A percentile compares a stretch with the other conserved stretches of the same genome.
Evolutionary conservation across 2,329 filamentous ascomycete species (phyloP).

Genomic region (Madurella mycetomatis): DNA sequence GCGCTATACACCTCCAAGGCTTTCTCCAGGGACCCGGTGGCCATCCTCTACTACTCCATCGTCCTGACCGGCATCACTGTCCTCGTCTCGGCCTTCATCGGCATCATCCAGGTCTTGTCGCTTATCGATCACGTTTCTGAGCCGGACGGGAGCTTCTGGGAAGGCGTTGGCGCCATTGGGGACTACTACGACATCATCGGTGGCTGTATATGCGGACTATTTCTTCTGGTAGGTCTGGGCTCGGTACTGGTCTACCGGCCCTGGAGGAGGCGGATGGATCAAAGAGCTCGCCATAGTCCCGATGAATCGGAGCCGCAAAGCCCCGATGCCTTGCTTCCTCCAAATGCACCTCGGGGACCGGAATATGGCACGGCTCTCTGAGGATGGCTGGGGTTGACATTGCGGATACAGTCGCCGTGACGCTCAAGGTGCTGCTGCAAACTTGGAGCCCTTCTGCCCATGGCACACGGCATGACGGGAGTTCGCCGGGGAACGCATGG

Average conservation of each 20-base stretch:
- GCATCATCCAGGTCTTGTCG: constrained; percentile 76
- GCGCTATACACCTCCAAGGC: constrained; percentile 78
- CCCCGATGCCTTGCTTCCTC: constrained; percentile 6
- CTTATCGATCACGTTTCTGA: constrained; percentile 72
- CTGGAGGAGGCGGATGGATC: constrained; percentile 59
- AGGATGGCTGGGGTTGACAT: neutral
- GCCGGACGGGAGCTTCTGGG: constrained; percentile 79
- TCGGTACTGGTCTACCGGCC: constrained; percentile 74
- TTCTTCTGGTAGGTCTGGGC: constrained; percentile 69
- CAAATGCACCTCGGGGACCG: neutral
- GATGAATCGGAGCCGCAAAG: neutral
- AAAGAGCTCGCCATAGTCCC: neutral
- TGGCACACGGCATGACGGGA: too few relatives aligned
- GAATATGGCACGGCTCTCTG: constrained; percentile 2
- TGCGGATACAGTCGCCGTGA: too few relatives aligned
- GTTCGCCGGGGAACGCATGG: too few relatives aligned
- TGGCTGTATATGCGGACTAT: constrained; percentile 79
- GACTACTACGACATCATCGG: constrained; percentile 85
- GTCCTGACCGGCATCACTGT: constrained; percentile 82
- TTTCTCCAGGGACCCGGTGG: constrained; percentile 76
- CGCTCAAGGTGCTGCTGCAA: too few relatives aligned
- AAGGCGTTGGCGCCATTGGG: constrained; percentile 70
- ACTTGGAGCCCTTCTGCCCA: too few relatives aligned
- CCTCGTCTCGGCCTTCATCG: constrained; percentile 78
- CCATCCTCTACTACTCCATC: constrained; percentile 90